Conservation (phyloP, 371 early-diverging fungal genomes). For the Mucor saturninus region DNA sequence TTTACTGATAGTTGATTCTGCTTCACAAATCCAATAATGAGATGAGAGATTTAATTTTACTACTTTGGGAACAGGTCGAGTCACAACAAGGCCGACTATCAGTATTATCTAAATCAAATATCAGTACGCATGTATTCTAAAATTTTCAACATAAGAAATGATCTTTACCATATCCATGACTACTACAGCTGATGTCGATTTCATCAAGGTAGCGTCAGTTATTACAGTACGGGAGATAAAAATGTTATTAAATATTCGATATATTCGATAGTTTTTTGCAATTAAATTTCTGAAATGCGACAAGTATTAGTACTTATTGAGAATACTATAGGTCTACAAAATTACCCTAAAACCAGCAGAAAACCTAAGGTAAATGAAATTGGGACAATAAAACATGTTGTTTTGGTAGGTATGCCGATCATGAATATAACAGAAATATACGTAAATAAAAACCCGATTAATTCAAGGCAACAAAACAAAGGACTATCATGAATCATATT, state of each 20-base stretch:
- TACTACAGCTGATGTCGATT: conserved; percentile 49
- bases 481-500: conserved; percentile 32
- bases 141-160: background rate
- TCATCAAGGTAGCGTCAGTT: conserved; percentile 54
- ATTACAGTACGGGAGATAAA: conserved; percentile 58
- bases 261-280: conserved; percentile 66
- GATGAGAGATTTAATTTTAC: conserved; percentile 38
- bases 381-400: conserved; percentile 47
- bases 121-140: background rate
- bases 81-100: conserved; percentile 40
- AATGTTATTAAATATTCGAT: conserved; percentile 61
- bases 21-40: conserved; percentile 51
- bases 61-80: conserved; percentile 36
- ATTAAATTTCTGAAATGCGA: conserved; percentile 47
- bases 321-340: background rate
- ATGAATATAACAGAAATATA: conserved; percentile 51
- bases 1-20: conserved; percentile 18
- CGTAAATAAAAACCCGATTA: conserved; percentile 56
- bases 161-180: conserved; percentile 45
- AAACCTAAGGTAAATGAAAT: conserved; percentile 54
- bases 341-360: conserved; percentile 51
- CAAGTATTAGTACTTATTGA: background rate
- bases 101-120: conserved; percentile 37
- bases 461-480: conserved; percentile 56
- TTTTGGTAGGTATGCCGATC: conserved; percentile 46